These are phyloP conservation scores for Pseudoneurospora amorphoporcata DNA, from an alignment of 495 filamentous ascomycete species.

Conservation along the genomic window DNA sequence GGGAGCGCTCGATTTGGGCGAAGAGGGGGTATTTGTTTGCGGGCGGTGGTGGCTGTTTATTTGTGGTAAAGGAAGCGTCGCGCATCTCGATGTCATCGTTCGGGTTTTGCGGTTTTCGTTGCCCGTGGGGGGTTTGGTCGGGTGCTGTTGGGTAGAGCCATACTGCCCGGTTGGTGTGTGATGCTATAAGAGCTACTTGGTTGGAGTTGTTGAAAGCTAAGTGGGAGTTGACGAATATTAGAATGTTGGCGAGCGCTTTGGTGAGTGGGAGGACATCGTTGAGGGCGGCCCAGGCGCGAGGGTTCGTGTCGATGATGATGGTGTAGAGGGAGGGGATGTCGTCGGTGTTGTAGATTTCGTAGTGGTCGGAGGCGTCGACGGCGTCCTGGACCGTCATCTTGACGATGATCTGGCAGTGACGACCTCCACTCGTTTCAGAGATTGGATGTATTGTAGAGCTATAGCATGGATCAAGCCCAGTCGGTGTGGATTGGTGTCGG, in stretches of 20 bases:
- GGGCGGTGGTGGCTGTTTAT: conserved; percentile 8
- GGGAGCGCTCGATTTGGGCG: conserved; percentile 66
- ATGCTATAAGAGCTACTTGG: conserved; percentile 84
- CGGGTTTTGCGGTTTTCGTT: neutral
- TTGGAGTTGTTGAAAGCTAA: conserved; percentile 87
- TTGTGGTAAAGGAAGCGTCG: conserved; percentile 16
- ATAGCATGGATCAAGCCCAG: neutral
- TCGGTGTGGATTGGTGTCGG: neutral
- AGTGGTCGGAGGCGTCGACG: conserved; percentile 83
- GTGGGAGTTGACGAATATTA: conserved; percentile 95
- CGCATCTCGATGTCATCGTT: conserved; percentile 36
- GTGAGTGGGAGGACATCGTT: conserved; percentile 67
- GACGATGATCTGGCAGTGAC: neutral
- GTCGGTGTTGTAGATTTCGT: conserved; percentile 50
- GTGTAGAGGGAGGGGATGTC: conserved; percentile 78
- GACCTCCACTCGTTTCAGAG: neutral
- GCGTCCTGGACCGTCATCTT: conserved; percentile 50
- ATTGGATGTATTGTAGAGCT: neutral
- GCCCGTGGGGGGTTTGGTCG: conserved; percentile 10
- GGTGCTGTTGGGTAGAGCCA: conserved; percentile 70
- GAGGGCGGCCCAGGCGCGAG: conserved; percentile 82
- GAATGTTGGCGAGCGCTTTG: conserved; percentile 76
- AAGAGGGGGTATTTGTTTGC: conserved; percentile 95
- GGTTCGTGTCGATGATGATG: conserved; percentile 93
- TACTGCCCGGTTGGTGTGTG: conserved; percentile 69